Conservation (phyloP, 371 early-diverging fungal species). For the Mucor lusitanicus region DNA sequence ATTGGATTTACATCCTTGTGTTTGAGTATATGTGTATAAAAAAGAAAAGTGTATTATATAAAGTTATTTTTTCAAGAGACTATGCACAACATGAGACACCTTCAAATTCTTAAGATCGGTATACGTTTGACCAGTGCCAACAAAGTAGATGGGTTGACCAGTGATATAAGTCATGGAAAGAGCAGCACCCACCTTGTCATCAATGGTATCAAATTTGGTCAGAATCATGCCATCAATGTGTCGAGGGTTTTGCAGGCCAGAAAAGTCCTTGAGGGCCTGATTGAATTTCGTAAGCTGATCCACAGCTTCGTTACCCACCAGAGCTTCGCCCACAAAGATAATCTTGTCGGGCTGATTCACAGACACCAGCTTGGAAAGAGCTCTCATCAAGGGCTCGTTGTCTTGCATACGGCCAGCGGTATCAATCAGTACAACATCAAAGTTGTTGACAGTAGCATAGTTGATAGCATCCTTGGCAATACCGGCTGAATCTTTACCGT, state of each 20-base stretch:
- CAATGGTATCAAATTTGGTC: conserved; percentile 99
- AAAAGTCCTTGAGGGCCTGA: conserved; percentile 90
- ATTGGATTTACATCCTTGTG: conserved; percentile 13
- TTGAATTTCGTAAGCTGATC: conserved; percentile 99
- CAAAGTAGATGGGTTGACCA: conserved; percentile 98
- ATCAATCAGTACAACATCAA: conserved; percentile 98
- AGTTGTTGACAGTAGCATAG: conserved; percentile 69
- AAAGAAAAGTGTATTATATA: background rate
- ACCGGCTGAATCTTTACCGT: conserved; percentile 97
- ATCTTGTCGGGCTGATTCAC: conserved; percentile 97
- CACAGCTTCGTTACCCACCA: conserved; percentile 98
- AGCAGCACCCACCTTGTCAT: conserved; percentile 98
- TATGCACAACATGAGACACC: conserved; percentile 85
- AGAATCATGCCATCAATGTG: conserved; percentile 98
- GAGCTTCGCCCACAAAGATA: conserved; percentile 99
- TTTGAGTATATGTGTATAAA: background rate
- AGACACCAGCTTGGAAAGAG: conserved; percentile 93
- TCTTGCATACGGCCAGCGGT: conserved; percentile 99
- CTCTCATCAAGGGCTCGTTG: conserved; percentile 97
- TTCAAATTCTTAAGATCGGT: conserved; percentile 93
- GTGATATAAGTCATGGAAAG: conserved; percentile 96
- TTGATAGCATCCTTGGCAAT: conserved; percentile 98
- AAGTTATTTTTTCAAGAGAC: conserved; percentile 66
- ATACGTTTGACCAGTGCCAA: conserved; percentile 99
- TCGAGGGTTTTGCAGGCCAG: conserved; percentile 75